These are phyloP conservation scores for Globisporangium paroecandrum DNA, from an alignment of 352 stramenopile species.

Conservation along the genomic window DNA sequence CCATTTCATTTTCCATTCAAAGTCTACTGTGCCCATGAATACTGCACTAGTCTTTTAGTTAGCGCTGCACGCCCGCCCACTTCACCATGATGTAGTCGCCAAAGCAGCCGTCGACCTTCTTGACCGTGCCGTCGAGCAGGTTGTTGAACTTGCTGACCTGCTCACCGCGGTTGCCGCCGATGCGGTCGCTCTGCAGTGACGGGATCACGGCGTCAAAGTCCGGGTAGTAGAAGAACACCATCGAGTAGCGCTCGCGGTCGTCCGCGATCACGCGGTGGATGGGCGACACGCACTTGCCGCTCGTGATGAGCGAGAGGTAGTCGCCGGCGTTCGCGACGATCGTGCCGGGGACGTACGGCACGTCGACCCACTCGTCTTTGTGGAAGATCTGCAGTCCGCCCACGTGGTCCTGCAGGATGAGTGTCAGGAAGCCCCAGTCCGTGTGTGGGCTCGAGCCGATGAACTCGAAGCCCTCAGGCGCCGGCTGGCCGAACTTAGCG, in stretches of 20 bases:
- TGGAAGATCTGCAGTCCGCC: constrained; percentile 73
- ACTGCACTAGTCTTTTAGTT: not conserved
- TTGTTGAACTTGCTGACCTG: constrained; percentile 58
- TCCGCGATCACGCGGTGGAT: constrained; percentile 73
- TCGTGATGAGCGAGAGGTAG: constrained; percentile 74
- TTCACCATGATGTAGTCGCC: constrained; percentile 84
- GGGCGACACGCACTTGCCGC: constrained; percentile 58
- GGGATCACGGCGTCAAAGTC: constrained; percentile 75
- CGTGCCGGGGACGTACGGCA: constrained; percentile 67
- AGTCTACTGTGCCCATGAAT: not conserved
- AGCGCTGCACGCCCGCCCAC: constrained; percentile 72
- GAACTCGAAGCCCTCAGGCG: constrained; percentile 54
- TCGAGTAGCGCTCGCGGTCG: constrained; percentile 72
- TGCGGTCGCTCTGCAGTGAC: constrained; percentile 27
- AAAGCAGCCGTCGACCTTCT: constrained; percentile 54
- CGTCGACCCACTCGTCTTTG: constrained; percentile 65
- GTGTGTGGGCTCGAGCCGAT: constrained; percentile 83
- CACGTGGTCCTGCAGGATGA: constrained; percentile 77
- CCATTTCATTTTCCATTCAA: not conserved
- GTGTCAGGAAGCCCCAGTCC: constrained; percentile 81
- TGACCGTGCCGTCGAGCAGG: constrained; percentile 61
- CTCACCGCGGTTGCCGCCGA: constrained; percentile 36
- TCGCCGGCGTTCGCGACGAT: constrained; percentile 79
- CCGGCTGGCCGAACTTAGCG: constrained; percentile 39
- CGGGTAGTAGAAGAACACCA: constrained; percentile 86